Conservation (phyloP, 495 filamentous ascomycete species). For the Xylaria bambusicola region DNA sequence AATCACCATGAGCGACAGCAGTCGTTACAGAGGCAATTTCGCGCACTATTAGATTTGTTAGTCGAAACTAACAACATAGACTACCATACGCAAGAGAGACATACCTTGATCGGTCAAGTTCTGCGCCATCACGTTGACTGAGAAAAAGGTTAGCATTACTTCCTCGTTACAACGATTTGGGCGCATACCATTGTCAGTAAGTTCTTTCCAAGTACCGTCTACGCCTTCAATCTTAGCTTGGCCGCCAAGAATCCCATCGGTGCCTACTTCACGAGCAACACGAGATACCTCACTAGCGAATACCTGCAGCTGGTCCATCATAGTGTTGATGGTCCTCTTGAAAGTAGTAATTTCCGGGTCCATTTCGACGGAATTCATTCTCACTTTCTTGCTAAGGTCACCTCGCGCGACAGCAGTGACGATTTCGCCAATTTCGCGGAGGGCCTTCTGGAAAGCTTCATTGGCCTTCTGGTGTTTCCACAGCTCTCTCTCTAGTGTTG, state of each 20-base stretch:
- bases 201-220: conserved; percentile 96
- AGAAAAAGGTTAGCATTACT: conserved; percentile 21
- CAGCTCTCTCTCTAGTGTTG: conserved; percentile 80
- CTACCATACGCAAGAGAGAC: background rate
- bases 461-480: conserved; percentile 98
- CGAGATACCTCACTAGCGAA: conserved; percentile 97
- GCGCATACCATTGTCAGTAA: conserved; percentile 85
- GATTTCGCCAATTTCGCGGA: conserved; percentile 96
- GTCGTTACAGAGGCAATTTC: conserved; percentile 97
- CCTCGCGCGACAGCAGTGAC: conserved; percentile 94
- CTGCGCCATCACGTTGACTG: conserved; percentile 97
- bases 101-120: conserved; percentile 62
- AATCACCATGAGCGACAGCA: conserved; percentile 92
- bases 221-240: conserved; percentile 94
- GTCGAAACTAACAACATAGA: background rate
- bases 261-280: conserved; percentile 95
- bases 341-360: conserved; percentile 99
- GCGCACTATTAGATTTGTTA: conserved; percentile 60
- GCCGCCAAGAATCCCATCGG: conserved; percentile 94
- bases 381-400: conserved; percentile 96
- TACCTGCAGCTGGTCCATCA: conserved; percentile 98
- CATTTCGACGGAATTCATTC: conserved; percentile 95
- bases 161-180: background rate
- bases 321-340: conserved; percentile 95
- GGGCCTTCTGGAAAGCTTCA: conserved; percentile 95